Evolutionary conservation across 2,329 filamentous ascomycete species (phyloP).

Genomic region (Diaporthe ampelina): DNA sequence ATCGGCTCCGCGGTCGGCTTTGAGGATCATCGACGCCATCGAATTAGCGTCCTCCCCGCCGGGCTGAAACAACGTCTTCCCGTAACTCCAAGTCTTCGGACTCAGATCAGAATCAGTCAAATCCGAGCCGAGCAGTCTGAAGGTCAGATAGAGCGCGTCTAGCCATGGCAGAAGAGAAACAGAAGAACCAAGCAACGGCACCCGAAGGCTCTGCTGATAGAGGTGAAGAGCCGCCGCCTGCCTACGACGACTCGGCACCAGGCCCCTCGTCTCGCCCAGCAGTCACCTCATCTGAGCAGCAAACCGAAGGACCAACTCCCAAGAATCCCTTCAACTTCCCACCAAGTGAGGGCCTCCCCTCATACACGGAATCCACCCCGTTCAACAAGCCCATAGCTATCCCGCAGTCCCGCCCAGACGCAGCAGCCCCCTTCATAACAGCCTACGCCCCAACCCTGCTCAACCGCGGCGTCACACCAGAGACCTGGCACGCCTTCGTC

Average conservation of each 20-base stretch:
- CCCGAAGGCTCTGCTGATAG: background rate
- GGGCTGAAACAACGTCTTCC: background rate
- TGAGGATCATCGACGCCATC: background rate
- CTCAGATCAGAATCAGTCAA: background rate
- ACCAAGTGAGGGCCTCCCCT: background rate
- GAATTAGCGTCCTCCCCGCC: background rate
- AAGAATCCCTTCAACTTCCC: constrained; percentile 26
- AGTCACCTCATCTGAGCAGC: background rate
- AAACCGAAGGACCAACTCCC: background rate
- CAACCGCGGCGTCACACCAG: constrained; percentile 45
- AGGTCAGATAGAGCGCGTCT: too few relatives aligned
- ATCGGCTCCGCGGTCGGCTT: background rate
- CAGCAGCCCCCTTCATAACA: constrained; percentile 55
- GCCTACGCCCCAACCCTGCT: constrained; percentile 57
- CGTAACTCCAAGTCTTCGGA: too few relatives aligned
- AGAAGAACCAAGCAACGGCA: background rate
- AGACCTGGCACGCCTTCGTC: constrained; percentile 28
- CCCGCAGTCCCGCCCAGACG: constrained; percentile 53
- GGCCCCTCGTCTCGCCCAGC: constrained; percentile 5
- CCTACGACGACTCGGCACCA: constrained; percentile 10
- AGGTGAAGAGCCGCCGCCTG: constrained; percentile 1
- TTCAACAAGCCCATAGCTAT: constrained; percentile 54
- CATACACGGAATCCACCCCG: constrained; percentile 2
- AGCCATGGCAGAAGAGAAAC: background rate
- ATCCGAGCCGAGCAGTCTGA: rapidly evolving